Evolutionary conservation across 2,329 filamentous ascomycete genomes (phyloP).

Genomic region (Immersiporthe knoxdaviesiana): DNA sequence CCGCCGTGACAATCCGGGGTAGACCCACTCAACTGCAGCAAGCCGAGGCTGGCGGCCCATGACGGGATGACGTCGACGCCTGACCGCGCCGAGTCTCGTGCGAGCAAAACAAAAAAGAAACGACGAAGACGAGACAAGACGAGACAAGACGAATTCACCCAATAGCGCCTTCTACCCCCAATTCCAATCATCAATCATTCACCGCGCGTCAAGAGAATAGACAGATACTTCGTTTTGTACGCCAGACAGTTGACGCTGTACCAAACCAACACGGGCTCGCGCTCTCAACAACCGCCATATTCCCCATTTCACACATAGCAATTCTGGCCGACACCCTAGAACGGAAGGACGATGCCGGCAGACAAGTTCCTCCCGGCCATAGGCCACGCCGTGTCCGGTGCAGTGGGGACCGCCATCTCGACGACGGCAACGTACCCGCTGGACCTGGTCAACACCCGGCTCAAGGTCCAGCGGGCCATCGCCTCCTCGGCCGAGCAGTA

Average conservation of each 20-base stretch:
- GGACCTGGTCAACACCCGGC: constrained; percentile 77
- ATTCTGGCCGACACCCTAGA: neutral
- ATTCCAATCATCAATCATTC: neutral
- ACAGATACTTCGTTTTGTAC: neutral
- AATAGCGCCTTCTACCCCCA: neutral
- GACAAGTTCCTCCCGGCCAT: constrained; percentile 66
- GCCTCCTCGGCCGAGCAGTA: constrained; percentile 46
- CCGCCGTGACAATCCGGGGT: constrained; percentile 1
- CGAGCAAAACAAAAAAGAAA: neutral
- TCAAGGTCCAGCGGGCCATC: constrained; percentile 71
- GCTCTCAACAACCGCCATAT: neutral
- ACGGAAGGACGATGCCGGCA: constrained; percentile 31
- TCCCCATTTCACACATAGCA: too few relatives aligned
- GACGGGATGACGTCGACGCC: constrained; percentile 5
- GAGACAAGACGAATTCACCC: neutral
- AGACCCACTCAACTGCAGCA: constrained; percentile 1
- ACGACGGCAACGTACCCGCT: constrained; percentile 81
- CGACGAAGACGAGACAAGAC: neutral
- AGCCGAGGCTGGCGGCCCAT: neutral
- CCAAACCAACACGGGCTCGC: neutral
- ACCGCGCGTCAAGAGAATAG: too few relatives aligned
- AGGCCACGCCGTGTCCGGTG: constrained; percentile 80
- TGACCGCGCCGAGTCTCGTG: neutral
- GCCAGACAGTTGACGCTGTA: neutral
- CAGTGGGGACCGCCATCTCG: constrained; percentile 75